These are phyloP conservation scores for Coelastrella sp. DNA, from an alignment of 139 green algal species.

Conservation along the genomic window DNA sequence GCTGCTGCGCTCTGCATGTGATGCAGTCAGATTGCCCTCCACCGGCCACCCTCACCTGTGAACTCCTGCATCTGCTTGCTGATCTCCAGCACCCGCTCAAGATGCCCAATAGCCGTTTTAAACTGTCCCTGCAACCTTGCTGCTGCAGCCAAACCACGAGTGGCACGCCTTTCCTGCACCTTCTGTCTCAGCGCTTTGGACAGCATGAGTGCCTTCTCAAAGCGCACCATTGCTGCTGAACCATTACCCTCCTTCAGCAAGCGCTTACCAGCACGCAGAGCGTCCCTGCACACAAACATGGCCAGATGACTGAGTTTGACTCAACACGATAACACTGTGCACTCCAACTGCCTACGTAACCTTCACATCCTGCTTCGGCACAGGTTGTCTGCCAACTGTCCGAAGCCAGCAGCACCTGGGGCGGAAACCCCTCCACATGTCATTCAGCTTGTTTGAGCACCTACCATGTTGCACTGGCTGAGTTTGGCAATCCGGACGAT, in stretches of 20 bases:
- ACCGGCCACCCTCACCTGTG: constrained; percentile 52
- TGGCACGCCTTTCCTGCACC: constrained; percentile 89
- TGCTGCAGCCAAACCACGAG: constrained; percentile 88
- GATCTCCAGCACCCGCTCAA: constrained; percentile 91
- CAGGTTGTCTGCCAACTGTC: too few relatives aligned
- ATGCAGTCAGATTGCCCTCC: too few relatives aligned
- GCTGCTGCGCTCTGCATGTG: too few relatives aligned
- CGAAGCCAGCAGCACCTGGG: too few relatives aligned
- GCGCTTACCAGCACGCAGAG: constrained; percentile 87
- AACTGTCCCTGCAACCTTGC: constrained; percentile 81
- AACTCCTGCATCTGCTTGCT: constrained; percentile 82
- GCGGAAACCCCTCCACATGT: too few relatives aligned
- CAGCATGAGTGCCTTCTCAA: constrained; percentile 97
- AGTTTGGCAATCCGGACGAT: too few relatives aligned
- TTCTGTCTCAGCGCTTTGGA: constrained; percentile 78
- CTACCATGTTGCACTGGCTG: too few relatives aligned
- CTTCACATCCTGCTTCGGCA: too few relatives aligned
- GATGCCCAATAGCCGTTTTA: constrained; percentile 85
- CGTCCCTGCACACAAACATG: constrained; percentile 50
- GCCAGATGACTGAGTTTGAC: neutral
- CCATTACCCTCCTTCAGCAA: constrained; percentile 91
- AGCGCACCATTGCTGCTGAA: constrained; percentile 87
- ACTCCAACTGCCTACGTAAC: too few relatives aligned
- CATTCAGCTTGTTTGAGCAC: too few relatives aligned
- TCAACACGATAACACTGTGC: neutral